phyloP scores from a whole-genome alignment of 2,329 filamentous ascomycete species.

The Diplodia corticola region DNA sequence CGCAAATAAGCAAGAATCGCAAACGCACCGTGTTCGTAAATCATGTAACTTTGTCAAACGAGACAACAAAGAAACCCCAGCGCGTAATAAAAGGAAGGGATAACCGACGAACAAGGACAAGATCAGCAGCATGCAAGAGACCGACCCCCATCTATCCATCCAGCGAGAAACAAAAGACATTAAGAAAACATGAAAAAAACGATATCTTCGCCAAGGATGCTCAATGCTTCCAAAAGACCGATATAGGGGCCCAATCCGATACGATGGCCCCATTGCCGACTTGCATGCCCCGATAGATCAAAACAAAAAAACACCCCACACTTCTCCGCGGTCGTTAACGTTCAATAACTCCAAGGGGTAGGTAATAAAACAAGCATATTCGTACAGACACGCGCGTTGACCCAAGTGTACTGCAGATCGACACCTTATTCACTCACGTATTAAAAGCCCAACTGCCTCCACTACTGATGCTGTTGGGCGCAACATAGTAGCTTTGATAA shows the following conservation, averaged over 20 bases:
- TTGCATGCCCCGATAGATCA: not conserved
- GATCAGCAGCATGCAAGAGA: not conserved
- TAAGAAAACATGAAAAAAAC: not conserved
- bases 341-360: not conserved
- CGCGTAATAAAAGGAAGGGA: not conserved
- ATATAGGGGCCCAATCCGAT: no score
- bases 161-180: not conserved
- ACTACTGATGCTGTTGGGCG: constrained; percentile 56
- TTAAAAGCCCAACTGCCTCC: constrained; percentile 14
- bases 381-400: not conserved
- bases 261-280: not conserved
- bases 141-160: not conserved
- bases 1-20: not conserved
- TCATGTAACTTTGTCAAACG: not conserved
- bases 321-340: not conserved
- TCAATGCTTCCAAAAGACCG: not conserved
- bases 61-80: not conserved
- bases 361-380: not conserved
- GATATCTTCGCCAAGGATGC: not conserved
- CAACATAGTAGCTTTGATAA: constrained; percentile 78
- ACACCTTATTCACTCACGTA: not conserved
- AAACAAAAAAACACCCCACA: not conserved
- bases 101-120: not conserved
- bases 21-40: not conserved
- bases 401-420: not conserved